Evolutionary conservation across 202 grass and related monocot genomes (phyloP), one percentile per base, ranked within the genome.

Genomic region (Carex sylvatica): DNA sequence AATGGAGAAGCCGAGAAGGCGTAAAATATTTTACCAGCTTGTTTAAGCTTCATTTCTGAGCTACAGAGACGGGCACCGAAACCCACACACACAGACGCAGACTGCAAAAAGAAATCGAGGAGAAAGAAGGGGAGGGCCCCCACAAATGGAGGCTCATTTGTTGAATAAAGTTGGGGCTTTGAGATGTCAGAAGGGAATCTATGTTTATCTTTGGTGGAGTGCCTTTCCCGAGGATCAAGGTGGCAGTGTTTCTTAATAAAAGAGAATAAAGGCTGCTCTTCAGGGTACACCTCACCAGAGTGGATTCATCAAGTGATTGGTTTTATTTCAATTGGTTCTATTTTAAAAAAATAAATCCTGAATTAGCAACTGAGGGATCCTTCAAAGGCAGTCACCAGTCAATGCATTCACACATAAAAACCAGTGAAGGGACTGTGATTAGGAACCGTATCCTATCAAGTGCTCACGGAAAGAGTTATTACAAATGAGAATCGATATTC

Each of bases 201-300:
- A 74, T 30, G 70, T 74, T 59, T 26, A 74, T 46, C 40, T 53
- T 74, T 7, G 38, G 6, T 74, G 40, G 70, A 11, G 70, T 74
- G 70, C 28, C 70, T 74, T 74, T 74, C 70, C 70, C 70, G 16
- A 74, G 70, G 70, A 74, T 49, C 70, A 74, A 74, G 70, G 70
- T 74, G 38, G 10, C n/a, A 49, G 70, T 74, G 16, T 28, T 74
- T 74, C 47, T 47, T 74, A 59, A 24, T 62, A 42, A 74, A 74
- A 74, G 70, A 74, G 36, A 74, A 74, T 74, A 74, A 74, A 74
- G 70, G 70, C 40, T 74, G 70, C 70, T 47, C 70, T 46, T 74
- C 70, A 74, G 52, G 70, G 40, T 81, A 36, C 26, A 15, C 4
- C 33, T 35, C 33, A 35, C 33, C 16, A 59, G 18, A 59, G 6